Base-by-base conservation (phyloP, 1,284 basidiomycete species). In the Fomitopsis pinicola region DNA sequence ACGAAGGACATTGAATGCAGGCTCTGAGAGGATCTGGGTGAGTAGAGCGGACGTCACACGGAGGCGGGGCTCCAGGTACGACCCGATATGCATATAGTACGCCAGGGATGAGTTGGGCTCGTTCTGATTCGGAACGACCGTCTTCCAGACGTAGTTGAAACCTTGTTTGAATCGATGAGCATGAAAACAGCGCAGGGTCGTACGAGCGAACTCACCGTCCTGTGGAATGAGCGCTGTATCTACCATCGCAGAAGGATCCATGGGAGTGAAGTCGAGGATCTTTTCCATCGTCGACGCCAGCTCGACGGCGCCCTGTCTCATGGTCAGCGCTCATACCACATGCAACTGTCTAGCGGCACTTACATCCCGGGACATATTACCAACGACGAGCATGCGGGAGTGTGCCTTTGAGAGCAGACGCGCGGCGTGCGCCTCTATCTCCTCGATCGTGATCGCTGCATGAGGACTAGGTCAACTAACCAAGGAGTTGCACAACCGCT, bases 1-100 rank as follows among this genome's bases (percentile, higher is more conserved):
- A n/a, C 97, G 88, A 45, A 99, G 83, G 42, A 90, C 80, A 71
- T 97, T 91, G 77, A 99, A 99, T n/a, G 90, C 85, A 0, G 97
- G 96, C 70, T 99, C 97, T 10, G 82, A 79, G 40, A 94, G 79
- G 63, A 97, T 90, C 69, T 95, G 94, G 0, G 82, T 82, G 40
- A 92, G 80, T 38, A 94, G 79, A 7, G 82, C 76, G 53, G 85
- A 79, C 1, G 79, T 78, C 33, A 89, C 86, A 22, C 88, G 83
- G 14, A 80, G 74, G n/a, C 75, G 81, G 38, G 82, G 77, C 66
- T 91, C 80, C 2, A 75, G 76, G 44, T 83, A 72, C 33, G 82
- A 79, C 55, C 95, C 93, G 60, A 91, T 80, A 71, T 94, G 86
- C 59, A 89, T 74, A 71, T 88, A 92, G 76, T 95, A 96, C 3